Conservation (phyloP, 2,329 filamentous ascomycete genomes). For the Cercospora sp. region DNA sequence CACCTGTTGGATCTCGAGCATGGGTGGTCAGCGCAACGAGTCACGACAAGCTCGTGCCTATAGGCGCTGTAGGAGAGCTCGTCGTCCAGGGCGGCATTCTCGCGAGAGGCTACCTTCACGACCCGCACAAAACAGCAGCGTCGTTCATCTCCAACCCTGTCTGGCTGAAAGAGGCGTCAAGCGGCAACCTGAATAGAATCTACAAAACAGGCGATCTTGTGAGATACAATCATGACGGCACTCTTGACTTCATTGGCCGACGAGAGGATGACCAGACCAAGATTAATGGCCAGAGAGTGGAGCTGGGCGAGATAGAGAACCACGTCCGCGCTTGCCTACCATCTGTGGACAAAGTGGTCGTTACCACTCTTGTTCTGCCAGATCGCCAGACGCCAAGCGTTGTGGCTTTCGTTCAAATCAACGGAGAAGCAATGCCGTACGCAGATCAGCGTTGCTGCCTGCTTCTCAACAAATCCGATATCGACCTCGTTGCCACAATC, state of each 20-base stretch:
- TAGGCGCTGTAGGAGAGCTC: slow-evolving; percentile 43
- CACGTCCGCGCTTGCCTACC: not conserved
- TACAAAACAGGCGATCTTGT: slow-evolving; percentile 32
- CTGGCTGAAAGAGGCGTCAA: not conserved
- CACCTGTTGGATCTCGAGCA: not conserved
- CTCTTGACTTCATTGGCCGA: not conserved
- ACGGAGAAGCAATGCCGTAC: not conserved
- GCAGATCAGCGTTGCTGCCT: not conserved
- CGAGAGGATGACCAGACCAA: slow-evolving; percentile 1
- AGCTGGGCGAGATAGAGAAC: not conserved
- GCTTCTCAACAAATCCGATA: not conserved
- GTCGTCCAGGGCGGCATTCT: slow-evolving; percentile 49
- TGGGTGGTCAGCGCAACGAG: slow-evolving; percentile 21
- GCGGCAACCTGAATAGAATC: slow-evolving; percentile 43
- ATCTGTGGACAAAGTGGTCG: not conserved
- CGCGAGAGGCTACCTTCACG: slow-evolving; percentile 47
- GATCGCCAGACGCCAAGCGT: not conserved
- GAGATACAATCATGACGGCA: slow-evolving; percentile 38
- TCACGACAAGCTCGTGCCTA: slow-evolving; percentile 15
- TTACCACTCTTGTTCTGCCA: not conserved
- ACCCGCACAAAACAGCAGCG: slow-evolving; percentile 28
- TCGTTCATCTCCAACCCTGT: slow-evolving; percentile 34
- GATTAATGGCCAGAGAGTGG: not conserved
- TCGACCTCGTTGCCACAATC: not conserved
- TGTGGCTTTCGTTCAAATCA: not conserved